Evolutionary conservation across 1,139 yeast species (phyloP).

Genomic region (Lipomyces yarrowii): DNA sequence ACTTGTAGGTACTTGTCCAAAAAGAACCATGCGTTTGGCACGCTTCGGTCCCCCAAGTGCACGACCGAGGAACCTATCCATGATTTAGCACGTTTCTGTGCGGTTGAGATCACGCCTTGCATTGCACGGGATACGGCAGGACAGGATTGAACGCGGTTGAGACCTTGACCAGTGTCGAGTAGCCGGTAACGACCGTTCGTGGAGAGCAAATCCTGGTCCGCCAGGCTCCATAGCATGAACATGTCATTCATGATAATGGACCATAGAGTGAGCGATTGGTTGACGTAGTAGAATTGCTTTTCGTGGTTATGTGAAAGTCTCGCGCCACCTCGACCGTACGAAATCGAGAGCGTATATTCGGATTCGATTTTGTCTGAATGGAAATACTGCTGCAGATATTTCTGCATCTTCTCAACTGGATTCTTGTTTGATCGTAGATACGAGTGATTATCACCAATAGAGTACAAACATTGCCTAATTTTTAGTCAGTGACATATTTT

Average conservation of each 20-base stretch:
- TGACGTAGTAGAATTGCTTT: constrained; percentile 61
- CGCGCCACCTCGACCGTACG: constrained; percentile 65
- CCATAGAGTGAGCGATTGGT: constrained; percentile 72
- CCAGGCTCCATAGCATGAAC: constrained; percentile 70
- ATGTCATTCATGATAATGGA: constrained; percentile 71
- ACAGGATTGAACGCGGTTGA: constrained; percentile 69
- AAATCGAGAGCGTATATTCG: constrained; percentile 59
- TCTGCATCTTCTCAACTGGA: constrained; percentile 63
- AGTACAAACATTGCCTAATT: constrained; percentile 57
- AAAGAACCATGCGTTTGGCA: constrained; percentile 75
- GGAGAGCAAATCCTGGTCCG: constrained; percentile 66
- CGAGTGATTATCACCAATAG: constrained; percentile 74
- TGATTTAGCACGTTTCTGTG: constrained; percentile 56
- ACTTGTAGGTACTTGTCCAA: constrained; percentile 75
- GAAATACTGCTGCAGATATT: constrained; percentile 54
- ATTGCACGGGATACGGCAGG: constrained; percentile 66
- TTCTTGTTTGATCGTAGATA: constrained; percentile 66
- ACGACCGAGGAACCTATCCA: constrained; percentile 81
- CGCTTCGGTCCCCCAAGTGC: constrained; percentile 76
- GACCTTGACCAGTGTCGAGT: constrained; percentile 76
- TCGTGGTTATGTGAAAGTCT: constrained; percentile 69
- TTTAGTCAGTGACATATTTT: neutral
- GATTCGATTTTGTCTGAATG: constrained; percentile 45
- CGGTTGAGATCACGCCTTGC: constrained; percentile 63
- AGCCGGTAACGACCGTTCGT: constrained; percentile 53